These are phyloP conservation scores for Yamadazyma friedrichii DNA, from an alignment of 1,139 yeast species.

Conservation along the genomic window DNA sequence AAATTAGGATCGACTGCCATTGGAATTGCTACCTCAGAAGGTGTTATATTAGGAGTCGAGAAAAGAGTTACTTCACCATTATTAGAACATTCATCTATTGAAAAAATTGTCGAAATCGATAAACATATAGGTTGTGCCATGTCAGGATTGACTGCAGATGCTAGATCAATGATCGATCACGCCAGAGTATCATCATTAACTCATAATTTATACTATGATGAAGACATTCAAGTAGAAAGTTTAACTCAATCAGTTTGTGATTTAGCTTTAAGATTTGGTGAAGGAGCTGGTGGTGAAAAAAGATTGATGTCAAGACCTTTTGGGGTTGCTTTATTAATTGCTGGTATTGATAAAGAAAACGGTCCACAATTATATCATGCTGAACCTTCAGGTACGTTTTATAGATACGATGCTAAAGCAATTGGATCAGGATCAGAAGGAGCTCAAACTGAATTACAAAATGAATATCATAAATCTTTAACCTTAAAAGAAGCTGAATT, in stretches of 20 bases:
- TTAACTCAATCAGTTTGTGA: slow-evolving; percentile 97
- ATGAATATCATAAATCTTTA: slow-evolving; percentile 91
- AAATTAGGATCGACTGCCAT: slow-evolving; percentile 96
- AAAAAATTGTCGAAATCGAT: slow-evolving; percentile 94
- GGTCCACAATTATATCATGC: slow-evolving; percentile 98
- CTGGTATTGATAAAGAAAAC: slow-evolving; percentile 88
- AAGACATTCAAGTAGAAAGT: slow-evolving; percentile 87
- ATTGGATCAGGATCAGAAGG: slow-evolving; percentile 99
- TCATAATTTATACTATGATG: slow-evolving; percentile 89
- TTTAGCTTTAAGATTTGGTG: slow-evolving; percentile 95
- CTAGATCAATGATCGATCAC: slow-evolving; percentile 97
- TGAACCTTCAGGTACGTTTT: slow-evolving; percentile 98
- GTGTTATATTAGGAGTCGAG: slow-evolving; percentile 94
- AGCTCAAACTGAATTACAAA: slow-evolving; percentile 96
- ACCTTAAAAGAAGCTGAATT: slow-evolving; percentile 95
- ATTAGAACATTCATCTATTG: slow-evolving; percentile 89
- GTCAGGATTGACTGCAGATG: slow-evolving; percentile 98
- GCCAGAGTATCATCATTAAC: slow-evolving; percentile 91
- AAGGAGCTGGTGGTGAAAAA: slow-evolving; percentile 97
- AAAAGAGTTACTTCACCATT: slow-evolving; percentile 93
- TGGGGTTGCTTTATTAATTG: slow-evolving; percentile 95
- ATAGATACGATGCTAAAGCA: slow-evolving; percentile 97
- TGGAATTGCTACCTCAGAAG: slow-evolving; percentile 95
- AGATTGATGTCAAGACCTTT: slow-evolving; percentile 98
- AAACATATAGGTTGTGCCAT: slow-evolving; percentile 96